Conservation (phyloP, 2,329 filamentous ascomycete genomes). For the Pseudofabraea citricarpa region DNA sequence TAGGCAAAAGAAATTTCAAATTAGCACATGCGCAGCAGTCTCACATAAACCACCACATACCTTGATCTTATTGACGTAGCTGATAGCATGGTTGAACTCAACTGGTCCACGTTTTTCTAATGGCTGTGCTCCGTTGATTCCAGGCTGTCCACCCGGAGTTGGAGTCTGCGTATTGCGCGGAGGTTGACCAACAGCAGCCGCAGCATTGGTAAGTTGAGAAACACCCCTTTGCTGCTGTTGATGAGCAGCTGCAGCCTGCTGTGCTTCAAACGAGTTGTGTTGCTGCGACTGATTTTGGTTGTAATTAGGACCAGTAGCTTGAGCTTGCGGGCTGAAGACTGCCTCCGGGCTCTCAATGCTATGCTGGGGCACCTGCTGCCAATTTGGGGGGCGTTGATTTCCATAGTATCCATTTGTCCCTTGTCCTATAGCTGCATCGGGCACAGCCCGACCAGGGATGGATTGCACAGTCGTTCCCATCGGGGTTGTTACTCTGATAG, state of each 20-base stretch:
- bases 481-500: slow-evolving; percentile 92
- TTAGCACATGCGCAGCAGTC: not conserved
- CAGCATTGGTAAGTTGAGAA: slow-evolving; percentile 61
- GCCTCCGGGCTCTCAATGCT: slow-evolving; percentile 59
- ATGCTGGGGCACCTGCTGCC: slow-evolving; percentile 52
- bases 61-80: slow-evolving; percentile 99
- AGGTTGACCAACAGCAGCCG: slow-evolving; percentile 35
- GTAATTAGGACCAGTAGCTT: slow-evolving; percentile 44
- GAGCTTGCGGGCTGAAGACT: slow-evolving; percentile 53
- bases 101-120: slow-evolving; percentile 89
- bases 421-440: slow-evolving; percentile 26
- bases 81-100: slow-evolving; percentile 98
- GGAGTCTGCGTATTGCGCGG: slow-evolving; percentile 54
- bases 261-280: slow-evolving; percentile 33
- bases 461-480: slow-evolving; percentile 96
- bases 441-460: slow-evolving; percentile 54
- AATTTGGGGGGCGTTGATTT: slow-evolving; percentile 35
- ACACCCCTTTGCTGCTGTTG: slow-evolving; percentile 63
- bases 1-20: slow-evolving; percentile 32
- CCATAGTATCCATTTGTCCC: slow-evolving; percentile 35
- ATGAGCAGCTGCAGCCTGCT: slow-evolving; percentile 40
- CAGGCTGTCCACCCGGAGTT: slow-evolving; percentile 50
- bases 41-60: slow-evolving; percentile 41
- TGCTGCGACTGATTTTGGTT: slow-evolving; percentile 34
- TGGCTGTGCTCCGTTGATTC: slow-evolving; percentile 58